Base-by-base conservation (phyloP, 108 stramenopile species). In the Discostella pseudostelligera region DNA sequence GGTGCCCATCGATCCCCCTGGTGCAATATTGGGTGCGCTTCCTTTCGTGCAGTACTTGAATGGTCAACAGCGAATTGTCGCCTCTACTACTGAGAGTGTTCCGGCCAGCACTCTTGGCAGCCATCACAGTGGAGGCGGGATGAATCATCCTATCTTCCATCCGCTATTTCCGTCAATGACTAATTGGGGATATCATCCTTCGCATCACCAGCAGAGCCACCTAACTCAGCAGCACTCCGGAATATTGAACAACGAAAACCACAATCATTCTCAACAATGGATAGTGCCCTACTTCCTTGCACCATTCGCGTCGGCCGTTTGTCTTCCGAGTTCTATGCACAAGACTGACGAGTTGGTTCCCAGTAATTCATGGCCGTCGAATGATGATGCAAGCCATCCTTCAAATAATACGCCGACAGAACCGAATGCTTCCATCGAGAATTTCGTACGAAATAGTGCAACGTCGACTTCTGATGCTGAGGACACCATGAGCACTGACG, bases 261-360 rank as follows among this genome's bases (percentile, higher is more conserved):
- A 35, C 32, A 36, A 54, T n/a, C 7, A 12, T 54, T 19, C 39
- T 58, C 67, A 57, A 8, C 42, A 44, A 39, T 74, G 73, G 73
- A 45, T 51, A 3, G 39, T 76, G 35, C 67, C 74, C 13, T 59
- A 58, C 7, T 76, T 76, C 61, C 61, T 67, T 29, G 67, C 74
- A 5, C 74, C 74, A 6, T 36, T 76, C 4, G 74, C 55, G 22
- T 66, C 63, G 20, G 44, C 67, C 36, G 66, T 76, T 39, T 59
- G 74, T 50, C 60, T 62, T 63, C 74, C 66, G n/a, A 67, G 62
- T 51, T 45, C 67, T 9, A 62, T 48, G 9, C 62, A 62, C 47
- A 42, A 53, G 39, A 20, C 32, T 10, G 35, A 26, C 51, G 47
- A 50, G 16, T 13, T 26, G 4, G 36, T 22, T 13, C 59, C 47